phyloP scores from a whole-genome alignment of 2,329 filamentous ascomycete species.

The Cryphonectria carpinicola region DNA sequence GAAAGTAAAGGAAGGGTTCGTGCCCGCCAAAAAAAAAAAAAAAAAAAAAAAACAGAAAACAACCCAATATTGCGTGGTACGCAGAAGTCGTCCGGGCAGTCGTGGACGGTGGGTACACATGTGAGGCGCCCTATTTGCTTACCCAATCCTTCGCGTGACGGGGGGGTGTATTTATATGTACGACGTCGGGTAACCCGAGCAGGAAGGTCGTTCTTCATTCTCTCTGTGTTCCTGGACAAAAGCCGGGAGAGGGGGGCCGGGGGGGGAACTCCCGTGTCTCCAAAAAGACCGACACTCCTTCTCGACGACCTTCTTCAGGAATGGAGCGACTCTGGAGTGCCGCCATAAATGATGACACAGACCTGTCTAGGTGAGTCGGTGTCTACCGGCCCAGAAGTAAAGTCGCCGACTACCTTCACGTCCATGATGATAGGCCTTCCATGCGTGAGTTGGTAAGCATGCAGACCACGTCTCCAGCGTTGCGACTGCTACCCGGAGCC shows the following conservation, averaged over 20 bases:
- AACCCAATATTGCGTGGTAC: not conserved
- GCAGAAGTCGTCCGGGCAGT: not conserved
- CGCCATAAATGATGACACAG: not conserved
- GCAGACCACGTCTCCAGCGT: not conserved
- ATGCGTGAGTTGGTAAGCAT: not conserved
- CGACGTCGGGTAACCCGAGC: not conserved
- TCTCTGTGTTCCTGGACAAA: not conserved
- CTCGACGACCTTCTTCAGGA: not conserved
- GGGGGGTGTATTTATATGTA: not conserved
- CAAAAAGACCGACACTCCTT: not conserved
- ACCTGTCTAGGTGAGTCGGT: not conserved
- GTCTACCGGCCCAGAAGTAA: not conserved
- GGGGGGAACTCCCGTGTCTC: not conserved
- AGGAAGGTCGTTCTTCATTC: not conserved
- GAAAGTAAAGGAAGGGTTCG: not conserved
- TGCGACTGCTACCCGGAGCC: not conserved
- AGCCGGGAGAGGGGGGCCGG: not conserved
- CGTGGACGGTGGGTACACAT: not conserved
- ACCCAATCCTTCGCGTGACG: constrained; percentile 3
- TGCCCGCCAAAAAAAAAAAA: not conserved
- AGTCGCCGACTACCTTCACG: not conserved
- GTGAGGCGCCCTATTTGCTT: constrained; percentile 1
- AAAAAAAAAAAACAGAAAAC: no score
- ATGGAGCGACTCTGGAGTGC: not conserved
- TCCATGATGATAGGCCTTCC: not conserved